Base-by-base conservation (phyloP, 306 rosid species). In the Inga leiocalycina region DNA sequence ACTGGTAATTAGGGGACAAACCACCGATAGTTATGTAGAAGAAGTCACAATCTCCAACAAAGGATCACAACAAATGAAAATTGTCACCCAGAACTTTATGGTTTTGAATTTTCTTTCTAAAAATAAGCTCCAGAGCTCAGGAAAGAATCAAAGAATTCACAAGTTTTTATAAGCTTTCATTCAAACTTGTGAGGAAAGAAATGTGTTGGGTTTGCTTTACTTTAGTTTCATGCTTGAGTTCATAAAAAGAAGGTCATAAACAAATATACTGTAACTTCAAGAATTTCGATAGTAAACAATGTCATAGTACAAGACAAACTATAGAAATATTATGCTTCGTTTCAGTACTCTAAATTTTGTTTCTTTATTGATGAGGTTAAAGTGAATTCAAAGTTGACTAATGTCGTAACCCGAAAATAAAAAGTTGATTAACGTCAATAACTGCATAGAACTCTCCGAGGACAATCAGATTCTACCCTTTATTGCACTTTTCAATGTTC, bases 401-500 rank as follows among this genome's bases (percentile, higher is more conserved):
- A 52, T 19, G 59, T 19, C 20, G 22, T 19, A 52, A 6, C 9
- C n/a, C n/a, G 0, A 13, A 52, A 27, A 27, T 27, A 13, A 14
- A 52, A 52, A 52, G n/a, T 68, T 74, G 27, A 67, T 73, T 78
- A 46, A 51, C 48, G 76, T 30, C 59, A 61, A 57, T 74, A 43
- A n/a, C 43, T 30, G 79, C 67, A 80, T 80, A 39, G 76, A 27
- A 14, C 67, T 45, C 51, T 12, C 34, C 75, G 59, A 76, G 68
- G 77, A 54, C 75, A 45, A 71, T 45, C 51, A 86, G n/a, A 41
- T 79, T 73, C 43, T 22, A 57, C 30, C 35, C 68, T 44, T 39
- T 39, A 74, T 57, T n/a, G 15, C 51, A 57, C 56, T 56, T 69
- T 27, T 27, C 27, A 27, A 27, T 27, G 27, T 27, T 27, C 27